Evolutionary conservation across 345 rosid species (phyloP).

Genomic region (Gossypium raimondii): DNA sequence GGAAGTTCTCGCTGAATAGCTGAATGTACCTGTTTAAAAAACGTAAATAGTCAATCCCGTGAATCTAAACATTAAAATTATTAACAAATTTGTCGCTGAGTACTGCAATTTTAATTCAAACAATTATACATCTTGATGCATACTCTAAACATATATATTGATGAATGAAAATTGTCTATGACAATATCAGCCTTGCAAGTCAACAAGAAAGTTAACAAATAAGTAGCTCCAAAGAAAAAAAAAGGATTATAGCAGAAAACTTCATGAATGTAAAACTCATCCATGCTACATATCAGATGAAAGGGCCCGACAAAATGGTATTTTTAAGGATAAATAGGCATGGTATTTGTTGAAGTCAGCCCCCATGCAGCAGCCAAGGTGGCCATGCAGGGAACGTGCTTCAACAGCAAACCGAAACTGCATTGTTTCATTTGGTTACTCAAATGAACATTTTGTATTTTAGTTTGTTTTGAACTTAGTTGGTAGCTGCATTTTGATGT

Average conservation of each 20-base stretch:
- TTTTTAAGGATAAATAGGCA: background rate
- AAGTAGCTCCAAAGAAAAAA: background rate
- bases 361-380: too few species aligned
- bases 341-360: too few species aligned
- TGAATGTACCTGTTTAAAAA: conserved; percentile 52
- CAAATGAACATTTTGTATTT: too few species aligned
- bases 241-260: background rate
- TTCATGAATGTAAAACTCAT: background rate
- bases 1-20: conserved; percentile 78
- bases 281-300: background rate
- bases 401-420: too few species aligned
- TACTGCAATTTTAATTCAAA: background rate
- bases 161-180: background rate
- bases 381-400: too few species aligned
- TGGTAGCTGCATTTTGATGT: too few species aligned
- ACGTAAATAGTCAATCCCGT: conserved; percentile 11
- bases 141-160: background rate
- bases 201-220: background rate
- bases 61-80: background rate
- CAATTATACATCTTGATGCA: background rate
- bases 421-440: too few species aligned
- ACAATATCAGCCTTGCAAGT: background rate
- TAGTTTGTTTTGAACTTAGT: too few species aligned
- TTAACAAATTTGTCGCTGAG: background rate
- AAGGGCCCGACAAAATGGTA: background rate